These are phyloP conservation scores for Porphyrellus cyaneotinctus DNA, from an alignment of 768 basidiomycete species.

Conservation along the genomic window DNA sequence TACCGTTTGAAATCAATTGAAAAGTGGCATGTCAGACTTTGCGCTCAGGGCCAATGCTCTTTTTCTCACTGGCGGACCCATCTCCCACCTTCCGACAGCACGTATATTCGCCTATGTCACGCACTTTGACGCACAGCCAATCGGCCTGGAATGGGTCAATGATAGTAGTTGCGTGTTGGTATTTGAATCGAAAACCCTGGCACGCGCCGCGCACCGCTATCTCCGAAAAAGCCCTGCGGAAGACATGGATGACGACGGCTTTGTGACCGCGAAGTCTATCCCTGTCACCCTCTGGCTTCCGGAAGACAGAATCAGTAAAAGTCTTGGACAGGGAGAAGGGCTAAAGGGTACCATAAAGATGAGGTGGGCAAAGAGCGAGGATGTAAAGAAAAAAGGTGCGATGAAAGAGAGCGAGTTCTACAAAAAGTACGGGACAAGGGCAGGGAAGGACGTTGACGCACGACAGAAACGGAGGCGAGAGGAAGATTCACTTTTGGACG, in stretches of 20 bases:
- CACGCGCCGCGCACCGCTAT: constrained; percentile 45
- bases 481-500: constrained; percentile 30
- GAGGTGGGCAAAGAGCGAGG: constrained; percentile 70
- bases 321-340: constrained; percentile 65
- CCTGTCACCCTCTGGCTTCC: constrained; percentile 77
- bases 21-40: constrained; percentile 35
- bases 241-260: constrained; percentile 50
- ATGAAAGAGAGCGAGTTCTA: constrained; percentile 74
- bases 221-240: constrained; percentile 53
- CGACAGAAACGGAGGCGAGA: constrained; percentile 37
- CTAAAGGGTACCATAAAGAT: constrained; percentile 63
- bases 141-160: constrained; percentile 83
- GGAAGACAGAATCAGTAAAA: constrained; percentile 70
- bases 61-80: constrained; percentile 67
- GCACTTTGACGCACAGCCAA: constrained; percentile 69
- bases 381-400: constrained; percentile 77
- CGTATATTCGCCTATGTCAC: constrained; percentile 80
- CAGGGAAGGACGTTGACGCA: constrained; percentile 56
- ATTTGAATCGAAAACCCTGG: constrained; percentile 53
- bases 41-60: constrained; percentile 61
- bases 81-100: constrained; percentile 69
- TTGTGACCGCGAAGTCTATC: constrained; percentile 61
- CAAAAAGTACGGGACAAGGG: constrained; percentile 60
- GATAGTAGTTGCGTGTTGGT: constrained; percentile 80
- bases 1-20: not conserved